Conservation (phyloP, 2,329 filamentous ascomycete species). For the Phialocephala sp. region DNA sequence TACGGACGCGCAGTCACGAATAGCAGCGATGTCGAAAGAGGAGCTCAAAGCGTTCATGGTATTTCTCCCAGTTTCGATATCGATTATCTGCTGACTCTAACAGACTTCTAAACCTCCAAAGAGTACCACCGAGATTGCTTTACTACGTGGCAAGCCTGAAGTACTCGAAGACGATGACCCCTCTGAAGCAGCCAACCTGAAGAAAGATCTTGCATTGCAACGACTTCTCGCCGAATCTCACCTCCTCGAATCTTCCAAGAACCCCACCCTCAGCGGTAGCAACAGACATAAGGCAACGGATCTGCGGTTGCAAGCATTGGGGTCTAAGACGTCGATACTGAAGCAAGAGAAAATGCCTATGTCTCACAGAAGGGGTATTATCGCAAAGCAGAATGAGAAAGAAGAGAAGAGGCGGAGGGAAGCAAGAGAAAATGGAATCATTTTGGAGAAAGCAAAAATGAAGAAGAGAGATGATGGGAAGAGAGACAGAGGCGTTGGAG, state of each 20-base stretch:
- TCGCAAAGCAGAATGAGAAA: constrained; percentile 64
- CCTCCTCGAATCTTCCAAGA: constrained; percentile 69
- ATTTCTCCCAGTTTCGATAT: constrained; percentile 22
- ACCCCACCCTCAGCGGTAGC: constrained; percentile 60
- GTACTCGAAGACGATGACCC: constrained; percentile 56
- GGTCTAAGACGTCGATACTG: constrained; percentile 76
- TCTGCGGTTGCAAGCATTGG: constrained; percentile 80
- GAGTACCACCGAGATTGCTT: constrained; percentile 30
- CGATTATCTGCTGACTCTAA: constrained; percentile 18
- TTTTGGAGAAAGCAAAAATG: constrained; percentile 68
- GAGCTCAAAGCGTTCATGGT: constrained; percentile 84
- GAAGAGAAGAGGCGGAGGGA: constrained; percentile 77
- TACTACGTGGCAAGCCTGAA: constrained; percentile 36
- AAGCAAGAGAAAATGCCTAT: constrained; percentile 89
- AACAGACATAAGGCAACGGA: constrained; percentile 83
- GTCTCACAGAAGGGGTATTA: constrained; percentile 84
- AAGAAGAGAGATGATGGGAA: constrained; percentile 48
- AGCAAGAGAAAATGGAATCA: constrained; percentile 87
- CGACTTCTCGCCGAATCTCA: constrained; percentile 91
- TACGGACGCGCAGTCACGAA: constrained; percentile 37
- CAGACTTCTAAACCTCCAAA: constrained; percentile 42
- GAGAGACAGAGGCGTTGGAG: constrained; percentile 69
- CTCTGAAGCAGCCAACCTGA: constrained; percentile 71
- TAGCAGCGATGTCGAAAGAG: constrained; percentile 61
- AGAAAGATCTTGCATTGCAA: constrained; percentile 91